Evolutionary conservation across 495 filamentous ascomycete genomes (phyloP), one percentile per base, ranked within the genome.

Genomic region (Aspergillus coremiiformis): DNA sequence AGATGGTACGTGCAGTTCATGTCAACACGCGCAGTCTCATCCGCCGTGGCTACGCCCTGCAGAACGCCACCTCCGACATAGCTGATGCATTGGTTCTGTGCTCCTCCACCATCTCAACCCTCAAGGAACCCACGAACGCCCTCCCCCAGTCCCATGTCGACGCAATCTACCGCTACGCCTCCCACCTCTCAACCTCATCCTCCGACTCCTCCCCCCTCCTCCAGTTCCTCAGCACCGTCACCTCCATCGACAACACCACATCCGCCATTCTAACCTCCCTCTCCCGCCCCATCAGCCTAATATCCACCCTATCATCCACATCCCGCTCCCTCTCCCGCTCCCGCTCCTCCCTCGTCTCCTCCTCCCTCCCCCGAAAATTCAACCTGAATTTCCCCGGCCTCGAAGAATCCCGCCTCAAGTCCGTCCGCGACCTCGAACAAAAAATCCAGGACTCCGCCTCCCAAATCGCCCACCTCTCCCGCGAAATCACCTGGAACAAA

Each of bases 401-500:
- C 4, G 93, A 98, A 65, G 92, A 96, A 51, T 89, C 93, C 6
- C 79, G 92, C 17, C 82, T 85, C 54, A 84, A 86, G 42, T 77
- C 88, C 41, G 84, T 87, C 59, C 82, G 87, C 37, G 91, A 95
- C 27, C 83, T 85, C 26, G 83, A 85, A 59, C 80, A 87, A 45
- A 89, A 85, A 60, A 85, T 86, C 22, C 75, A 76, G 41, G 78
- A 80, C 21, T 77, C 75, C 12, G 77, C 84, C 54, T 64, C 72
- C 15, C 87, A 96, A 57, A 70, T 86, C 8, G 74, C 81, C 29
- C 75, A 73, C 21, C 64, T 95, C 15, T 83, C 84, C 0, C 79
- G 80, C 43, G 94, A 99, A 62, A 66, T 99, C 17, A 72, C 87
- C 29, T 96, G 94, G 64, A 96, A 90, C 45, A 91, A 96, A 68